Conservation (phyloP, 2,329 filamentous ascomycete species). For the Chalaropsis thielavioides region DNA sequence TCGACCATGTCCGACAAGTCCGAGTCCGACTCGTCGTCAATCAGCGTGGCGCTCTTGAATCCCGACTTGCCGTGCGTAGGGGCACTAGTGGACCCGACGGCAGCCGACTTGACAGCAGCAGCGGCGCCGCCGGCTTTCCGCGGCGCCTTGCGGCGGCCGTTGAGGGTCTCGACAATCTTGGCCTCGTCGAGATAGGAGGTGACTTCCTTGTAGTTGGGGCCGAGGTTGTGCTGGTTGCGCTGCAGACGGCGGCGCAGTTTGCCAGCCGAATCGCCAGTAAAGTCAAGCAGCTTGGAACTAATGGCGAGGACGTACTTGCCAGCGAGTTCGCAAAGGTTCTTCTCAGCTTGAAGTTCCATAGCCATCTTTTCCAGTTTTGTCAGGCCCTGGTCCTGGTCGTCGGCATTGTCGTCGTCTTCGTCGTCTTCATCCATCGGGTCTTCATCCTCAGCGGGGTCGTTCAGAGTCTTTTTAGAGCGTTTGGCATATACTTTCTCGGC, state of each 20-base stretch:
- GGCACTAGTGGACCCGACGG: not conserved
- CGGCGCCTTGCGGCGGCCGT: constrained; percentile 24
- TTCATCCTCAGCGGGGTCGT: constrained; percentile 55
- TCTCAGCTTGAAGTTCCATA: constrained; percentile 62
- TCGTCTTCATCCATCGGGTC: constrained; percentile 50
- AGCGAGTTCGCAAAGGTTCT: constrained; percentile 71
- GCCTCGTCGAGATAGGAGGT: constrained; percentile 63
- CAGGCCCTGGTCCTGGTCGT: constrained; percentile 33
- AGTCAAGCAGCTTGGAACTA: constrained; percentile 59
- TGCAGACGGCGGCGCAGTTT: constrained; percentile 57
- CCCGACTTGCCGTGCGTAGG: constrained; percentile 22
- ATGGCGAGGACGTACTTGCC: constrained; percentile 74
- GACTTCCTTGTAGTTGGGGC: constrained; percentile 73
- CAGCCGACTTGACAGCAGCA: constrained; percentile 22
- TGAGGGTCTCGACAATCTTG: constrained; percentile 34
- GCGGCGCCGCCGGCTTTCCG: constrained; percentile 22
- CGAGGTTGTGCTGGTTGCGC: constrained; percentile 67
- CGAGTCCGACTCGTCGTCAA: constrained; percentile 14
- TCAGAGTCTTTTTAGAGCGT: constrained; percentile 46
- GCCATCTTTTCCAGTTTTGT: constrained; percentile 43
- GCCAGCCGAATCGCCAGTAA: constrained; percentile 41
- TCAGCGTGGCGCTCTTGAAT: constrained; percentile 22
- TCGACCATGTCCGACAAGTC: constrained; percentile 15
- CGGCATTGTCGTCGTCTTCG: constrained; percentile 40
- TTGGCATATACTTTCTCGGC: constrained; percentile 68